Base-by-base conservation (phyloP, 805 yeast genomes). In the Candida nonsorbophila region DNA sequence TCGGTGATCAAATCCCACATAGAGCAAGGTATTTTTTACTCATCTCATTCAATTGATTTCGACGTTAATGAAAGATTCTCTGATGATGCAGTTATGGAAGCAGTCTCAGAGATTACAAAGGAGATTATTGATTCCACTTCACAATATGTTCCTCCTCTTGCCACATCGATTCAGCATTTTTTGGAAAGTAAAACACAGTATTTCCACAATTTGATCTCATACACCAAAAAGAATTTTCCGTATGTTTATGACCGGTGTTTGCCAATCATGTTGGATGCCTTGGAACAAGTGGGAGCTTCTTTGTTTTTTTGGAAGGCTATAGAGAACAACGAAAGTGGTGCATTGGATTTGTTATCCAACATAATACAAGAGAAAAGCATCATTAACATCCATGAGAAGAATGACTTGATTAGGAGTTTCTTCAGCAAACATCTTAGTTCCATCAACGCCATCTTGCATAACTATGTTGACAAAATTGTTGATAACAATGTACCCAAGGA, bases 1-100 rank as follows among this genome's bases (percentile, higher is more conserved):
- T 40, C 42, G n/a, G 65, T 77, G 26, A 62, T 84, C 19, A 79
- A 79, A 47, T 72, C 85, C 0, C 88, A 79, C 42, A 73, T 90
- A 14, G 92, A 82, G 41, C 97, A 88, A 53, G 95, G 88, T 0
- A 74, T 88, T 1, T 81, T 79, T 44, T 83, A 74, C 38, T 69
- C 75, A 2, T 46, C 69, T 54, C 24, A 64, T 3, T 69, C 64
- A 9, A 54, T 74, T 3, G 65, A 67, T 6, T 54, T 76, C 32
- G 67, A 68, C 16, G 36, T 51, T 2, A 18, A 26, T 6, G 76
- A 68, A 18, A 51, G 38, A 0, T 42, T 30, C 25, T 28, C 50
- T 4, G 36, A 40, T 6, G 36, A 36, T 3, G 32, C 34, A 1
- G 36, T 58, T 2, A 16, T 34, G 13, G 36, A 45, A 10, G 60